Percentiles rank a stretch among this genome's conserved stretches.
These are phyloP conservation scores for Zalerion maritima DNA, from an alignment of 495 filamentous ascomycete genomes.

Conservation along the genomic window DNA sequence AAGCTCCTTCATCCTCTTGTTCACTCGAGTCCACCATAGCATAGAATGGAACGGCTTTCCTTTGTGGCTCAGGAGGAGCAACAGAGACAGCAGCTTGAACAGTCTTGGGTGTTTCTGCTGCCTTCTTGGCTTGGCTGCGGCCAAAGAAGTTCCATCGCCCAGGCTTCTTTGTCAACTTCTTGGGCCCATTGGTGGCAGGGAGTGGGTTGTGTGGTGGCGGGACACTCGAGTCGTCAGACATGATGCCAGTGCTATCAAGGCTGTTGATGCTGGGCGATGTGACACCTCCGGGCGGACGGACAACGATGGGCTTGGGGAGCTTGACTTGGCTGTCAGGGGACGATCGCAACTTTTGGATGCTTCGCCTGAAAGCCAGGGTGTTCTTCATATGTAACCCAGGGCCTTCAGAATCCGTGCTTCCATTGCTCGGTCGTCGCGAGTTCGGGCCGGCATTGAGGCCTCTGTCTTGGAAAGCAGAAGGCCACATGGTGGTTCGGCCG, in stretches of 20 bases:
- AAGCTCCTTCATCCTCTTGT: conserved; percentile 41
- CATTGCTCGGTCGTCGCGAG: conserved; percentile 30
- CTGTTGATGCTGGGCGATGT: conserved; percentile 31
- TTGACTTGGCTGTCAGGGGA: conserved; percentile 21
- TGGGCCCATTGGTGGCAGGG: conserved; percentile 15
- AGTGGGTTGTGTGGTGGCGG: conserved; percentile 13
- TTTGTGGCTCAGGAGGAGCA: conserved; percentile 10
- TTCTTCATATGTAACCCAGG: conserved; percentile 23
- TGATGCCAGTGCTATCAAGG: conserved; percentile 32
- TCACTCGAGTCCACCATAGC: conserved; percentile 65
- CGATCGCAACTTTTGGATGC: conserved; percentile 31
- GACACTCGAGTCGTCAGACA: conserved; percentile 35
- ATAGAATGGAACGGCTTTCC: conserved; percentile 55
- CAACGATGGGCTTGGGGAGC: conserved; percentile 28
- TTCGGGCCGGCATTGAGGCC: conserved; percentile 5
- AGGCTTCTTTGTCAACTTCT: conserved; percentile 42
- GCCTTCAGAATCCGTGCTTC: conserved; percentile 36
- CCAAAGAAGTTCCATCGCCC: conserved; percentile 78
- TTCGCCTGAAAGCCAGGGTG: conserved; percentile 36
- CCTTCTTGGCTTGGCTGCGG: conserved; percentile 37
- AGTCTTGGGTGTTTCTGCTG: conserved; percentile 21
- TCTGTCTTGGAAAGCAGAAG: conserved; percentile 31
- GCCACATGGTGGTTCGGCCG: conserved; percentile 31
- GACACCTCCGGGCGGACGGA: conserved; percentile 16
- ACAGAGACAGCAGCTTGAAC: conserved; percentile 29